These are phyloP conservation scores for Starmerella etchellsii DNA, from an alignment of 805 yeast genomes.

Conservation along the genomic window DNA sequence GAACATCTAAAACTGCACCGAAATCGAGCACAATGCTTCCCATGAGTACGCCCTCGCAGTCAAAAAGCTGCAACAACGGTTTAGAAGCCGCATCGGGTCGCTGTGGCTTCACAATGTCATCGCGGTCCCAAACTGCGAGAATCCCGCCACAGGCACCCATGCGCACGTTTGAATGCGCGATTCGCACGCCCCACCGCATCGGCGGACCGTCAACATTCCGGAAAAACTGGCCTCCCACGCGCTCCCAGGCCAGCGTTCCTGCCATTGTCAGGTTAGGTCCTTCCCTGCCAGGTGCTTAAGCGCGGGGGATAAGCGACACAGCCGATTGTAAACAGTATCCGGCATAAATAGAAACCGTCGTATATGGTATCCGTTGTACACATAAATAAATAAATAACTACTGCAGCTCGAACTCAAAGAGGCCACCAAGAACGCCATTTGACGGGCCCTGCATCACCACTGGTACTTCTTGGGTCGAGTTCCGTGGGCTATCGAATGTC, in stretches of 20 bases:
- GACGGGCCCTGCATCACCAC: not conserved
- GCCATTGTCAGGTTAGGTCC: not conserved
- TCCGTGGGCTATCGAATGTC: not conserved
- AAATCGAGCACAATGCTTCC: conserved; percentile 28
- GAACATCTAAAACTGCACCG: conserved; percentile 42
- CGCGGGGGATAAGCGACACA: too few relatives aligned
- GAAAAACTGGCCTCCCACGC: conserved; percentile 57
- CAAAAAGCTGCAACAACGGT: conserved; percentile 22
- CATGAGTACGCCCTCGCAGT: conserved; percentile 25
- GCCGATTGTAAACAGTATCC: too few relatives aligned
- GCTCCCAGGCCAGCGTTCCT: conserved; percentile 54
- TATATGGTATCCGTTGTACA: too few relatives aligned
- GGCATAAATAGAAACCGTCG: too few relatives aligned
- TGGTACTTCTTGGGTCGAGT: not conserved
- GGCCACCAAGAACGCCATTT: not conserved
- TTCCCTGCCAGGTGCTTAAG: too few relatives aligned
- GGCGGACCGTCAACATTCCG: conserved; percentile 46
- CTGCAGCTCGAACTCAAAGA: not conserved
- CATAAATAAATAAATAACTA: not conserved
- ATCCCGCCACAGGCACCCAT: conserved; percentile 44
- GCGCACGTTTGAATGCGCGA: conserved; percentile 35
- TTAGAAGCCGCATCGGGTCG: conserved; percentile 1
- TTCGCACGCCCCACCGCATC: conserved; percentile 36
- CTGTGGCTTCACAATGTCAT: conserved; percentile 7
- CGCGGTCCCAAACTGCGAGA: conserved; percentile 32